phyloP scores from a whole-genome alignment of 257 asterid species.

The Solanum lycopersicoides region DNA sequence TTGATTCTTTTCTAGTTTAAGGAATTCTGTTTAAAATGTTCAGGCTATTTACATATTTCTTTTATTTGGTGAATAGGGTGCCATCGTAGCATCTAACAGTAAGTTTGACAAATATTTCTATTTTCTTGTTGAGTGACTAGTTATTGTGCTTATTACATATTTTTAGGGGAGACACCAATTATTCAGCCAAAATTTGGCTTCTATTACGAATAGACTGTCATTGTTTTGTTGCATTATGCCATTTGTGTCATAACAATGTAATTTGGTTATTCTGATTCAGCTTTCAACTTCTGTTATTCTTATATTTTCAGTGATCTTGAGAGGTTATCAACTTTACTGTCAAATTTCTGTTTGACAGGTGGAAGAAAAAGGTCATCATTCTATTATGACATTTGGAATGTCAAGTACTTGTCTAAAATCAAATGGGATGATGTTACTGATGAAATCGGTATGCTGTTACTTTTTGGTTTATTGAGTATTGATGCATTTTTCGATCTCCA shows the following conservation, averaged over 20 bases:
- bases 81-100: not conserved
- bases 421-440: conserved; percentile 96
- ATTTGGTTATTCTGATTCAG: not conserved
- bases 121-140: not conserved
- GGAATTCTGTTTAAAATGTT: not conserved
- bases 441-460: conserved; percentile 45
- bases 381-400: conserved; percentile 70
- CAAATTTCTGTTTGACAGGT: conserved; percentile 35
- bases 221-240: not conserved
- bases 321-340: not conserved
- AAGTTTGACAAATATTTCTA: not conserved
- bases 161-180: not conserved
- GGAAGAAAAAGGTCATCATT: conserved; percentile 85
- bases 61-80: no score
- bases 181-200: not conserved
- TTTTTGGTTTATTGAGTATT: not conserved
- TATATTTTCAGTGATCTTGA: not conserved
- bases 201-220: not conserved
- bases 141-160: not conserved
- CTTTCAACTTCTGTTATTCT: not conserved
- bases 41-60: not conserved
- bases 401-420: conserved; percentile 89
- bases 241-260: not conserved
- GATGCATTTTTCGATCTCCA: not conserved
- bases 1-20: not conserved